A percentile compares a stretch with the other conserved stretches of the same genome.
Evolutionary conservation across 805 yeast genomes (phyloP).

Genomic region (Scheffersomyces ergatensis): DNA sequence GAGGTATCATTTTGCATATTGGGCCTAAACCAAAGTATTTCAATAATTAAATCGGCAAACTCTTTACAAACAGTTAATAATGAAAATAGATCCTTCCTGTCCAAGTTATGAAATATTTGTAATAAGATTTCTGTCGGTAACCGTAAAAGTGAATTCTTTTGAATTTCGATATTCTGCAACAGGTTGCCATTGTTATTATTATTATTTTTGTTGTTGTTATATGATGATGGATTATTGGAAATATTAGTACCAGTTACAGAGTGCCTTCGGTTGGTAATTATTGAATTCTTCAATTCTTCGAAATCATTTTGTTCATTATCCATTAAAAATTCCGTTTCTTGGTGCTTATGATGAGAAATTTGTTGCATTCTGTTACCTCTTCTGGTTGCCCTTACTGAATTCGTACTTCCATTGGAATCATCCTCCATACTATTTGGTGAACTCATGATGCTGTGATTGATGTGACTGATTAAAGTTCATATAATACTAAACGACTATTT

Average conservation of each 20-base stretch:
- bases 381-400: not conserved
- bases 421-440: slow-evolving; percentile 18
- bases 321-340: slow-evolving; percentile 23
- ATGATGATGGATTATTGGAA: slow-evolving; percentile 13
- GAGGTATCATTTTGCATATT: slow-evolving; percentile 52
- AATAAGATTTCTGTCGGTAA: slow-evolving; percentile 63
- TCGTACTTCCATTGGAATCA: slow-evolving; percentile 1
- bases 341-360: not conserved
- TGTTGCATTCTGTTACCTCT: not conserved
- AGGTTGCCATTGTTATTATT: not conserved
- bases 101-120: slow-evolving; percentile 63
- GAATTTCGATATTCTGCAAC: slow-evolving; percentile 1
- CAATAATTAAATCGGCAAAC: slow-evolving; percentile 78
- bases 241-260: slow-evolving; percentile 11
- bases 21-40: slow-evolving; percentile 86
- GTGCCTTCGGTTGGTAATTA: slow-evolving; percentile 25
- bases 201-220: slow-evolving; percentile 1
- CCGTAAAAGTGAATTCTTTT: slow-evolving; percentile 36
- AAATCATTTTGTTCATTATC: slow-evolving; percentile 34
- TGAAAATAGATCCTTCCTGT: slow-evolving; percentile 59
- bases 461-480: too few relatives aligned
- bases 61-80: slow-evolving; percentile 72
- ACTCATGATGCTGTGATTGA: slow-evolving; percentile 15
- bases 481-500: too few relatives aligned
- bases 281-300: slow-evolving; percentile 31